Conservation (phyloP, 2,329 filamentous ascomycete species). For the Colletotrichum eleusines region DNA sequence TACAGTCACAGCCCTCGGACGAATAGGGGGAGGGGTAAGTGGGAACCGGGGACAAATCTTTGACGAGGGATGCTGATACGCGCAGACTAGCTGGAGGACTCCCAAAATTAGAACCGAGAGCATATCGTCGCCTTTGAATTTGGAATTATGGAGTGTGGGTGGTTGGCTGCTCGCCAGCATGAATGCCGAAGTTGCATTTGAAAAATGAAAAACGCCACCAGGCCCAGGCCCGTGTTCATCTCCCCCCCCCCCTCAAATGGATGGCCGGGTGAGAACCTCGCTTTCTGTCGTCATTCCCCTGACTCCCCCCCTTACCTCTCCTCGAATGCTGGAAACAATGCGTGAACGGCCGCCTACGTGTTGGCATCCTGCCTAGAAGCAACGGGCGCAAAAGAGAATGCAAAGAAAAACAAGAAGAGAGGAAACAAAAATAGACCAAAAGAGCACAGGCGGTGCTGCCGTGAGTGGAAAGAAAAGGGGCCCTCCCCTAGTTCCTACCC, state of each 20-base stretch:
- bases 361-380: not conserved
- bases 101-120: not conserved
- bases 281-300: not conserved
- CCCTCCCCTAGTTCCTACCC: not conserved
- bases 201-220: not conserved
- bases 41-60: not conserved
- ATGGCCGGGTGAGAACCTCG: constrained; percentile 13
- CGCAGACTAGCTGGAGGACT: not conserved
- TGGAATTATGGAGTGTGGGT: not conserved
- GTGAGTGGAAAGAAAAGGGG: not conserved
- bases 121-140: not conserved
- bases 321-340: not conserved
- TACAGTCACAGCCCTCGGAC: not conserved
- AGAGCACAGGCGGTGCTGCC: not conserved
- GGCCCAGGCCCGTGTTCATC: not conserved
- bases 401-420: not conserved
- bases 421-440: not conserved
- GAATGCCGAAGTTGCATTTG: not conserved
- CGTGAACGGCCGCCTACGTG: not conserved
- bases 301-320: too few relatives aligned
- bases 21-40: not conserved
- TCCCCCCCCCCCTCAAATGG: not conserved
- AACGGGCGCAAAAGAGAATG: too few relatives aligned
- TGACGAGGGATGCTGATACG: not conserved
- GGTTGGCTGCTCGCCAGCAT: not conserved